Base-by-base conservation (phyloP, 2,329 filamentous ascomycete species). In the Xylaria sp. region DNA sequence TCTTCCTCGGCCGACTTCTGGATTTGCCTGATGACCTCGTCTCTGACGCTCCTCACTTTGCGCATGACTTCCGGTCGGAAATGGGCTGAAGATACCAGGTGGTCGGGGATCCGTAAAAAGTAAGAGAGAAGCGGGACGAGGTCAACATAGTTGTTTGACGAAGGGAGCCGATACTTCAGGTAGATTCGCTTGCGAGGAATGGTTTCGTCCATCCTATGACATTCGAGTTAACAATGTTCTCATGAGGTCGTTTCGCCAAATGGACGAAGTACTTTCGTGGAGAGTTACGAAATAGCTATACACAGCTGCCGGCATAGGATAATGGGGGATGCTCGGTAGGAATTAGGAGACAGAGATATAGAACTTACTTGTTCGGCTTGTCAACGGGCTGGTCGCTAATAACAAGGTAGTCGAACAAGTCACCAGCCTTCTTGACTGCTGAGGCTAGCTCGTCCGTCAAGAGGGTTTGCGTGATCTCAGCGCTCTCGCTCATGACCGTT, bases 401-500 rank as follows among this genome's bases (percentile, higher is more conserved):
- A 66, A 99, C 89, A 56, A 99, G 75, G 66, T 92, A 93, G 72
- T 97, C 91, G 61, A 96, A 86, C 44, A 84, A 74, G 57, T 93
- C 88, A 24, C 93, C 93, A 4, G 91, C 91, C 48, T 87, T 76
- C 66, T 89, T 83, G 61, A 96, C 80, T 16, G 90, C 92, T 67
- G 89, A 84, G 72, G 91, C 83, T 37, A 99, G 81, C 66, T 97
- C 93, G n/a, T 89, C 82, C 3, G 91, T 96, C 46, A 99, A 82
- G 62, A 99, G 78, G 6, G 85, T 79, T 42, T 97, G 90, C 11
- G 92, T 97, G 65, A 99, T 88, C 76, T 97, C 94, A 54, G 92
- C 92, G 74, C 88, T 96, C 80, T 99, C 94, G 69, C 87, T 95
- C 94, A 99, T 97, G 69, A 97, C 85, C 11, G 91, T 96, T 50